phyloP scores from a whole-genome alignment of 345 rosid genomes.

The Salix viminalis region DNA sequence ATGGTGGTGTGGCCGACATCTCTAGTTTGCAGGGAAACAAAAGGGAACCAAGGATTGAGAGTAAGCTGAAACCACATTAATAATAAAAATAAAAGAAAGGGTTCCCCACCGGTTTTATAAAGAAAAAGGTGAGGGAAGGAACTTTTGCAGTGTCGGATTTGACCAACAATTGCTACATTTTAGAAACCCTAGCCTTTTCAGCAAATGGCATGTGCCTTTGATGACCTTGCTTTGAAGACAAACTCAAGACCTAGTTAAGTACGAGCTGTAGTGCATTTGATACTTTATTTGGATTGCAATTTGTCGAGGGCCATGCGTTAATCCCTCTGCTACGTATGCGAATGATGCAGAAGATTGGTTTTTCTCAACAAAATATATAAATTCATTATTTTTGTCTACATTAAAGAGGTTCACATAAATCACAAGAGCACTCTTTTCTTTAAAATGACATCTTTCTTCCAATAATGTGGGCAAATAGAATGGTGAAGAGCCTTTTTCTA shows the following conservation, averaged over 20 bases:
- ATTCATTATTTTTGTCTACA: not conserved
- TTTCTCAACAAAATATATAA: not conserved
- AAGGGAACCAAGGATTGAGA: constrained; percentile 33
- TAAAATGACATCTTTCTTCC: not conserved
- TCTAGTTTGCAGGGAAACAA: constrained; percentile 24
- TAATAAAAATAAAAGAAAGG: constrained; percentile 3
- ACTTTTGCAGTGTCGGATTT: constrained; percentile 38
- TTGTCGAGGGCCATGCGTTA: not conserved
- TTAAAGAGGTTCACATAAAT: no score
- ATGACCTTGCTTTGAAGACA: constrained; percentile 4
- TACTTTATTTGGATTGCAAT: not conserved
- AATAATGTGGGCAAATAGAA: not conserved
- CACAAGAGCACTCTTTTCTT: no score
- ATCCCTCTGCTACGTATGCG: not conserved
- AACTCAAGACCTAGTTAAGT: not conserved
- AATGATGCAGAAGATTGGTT: not conserved
- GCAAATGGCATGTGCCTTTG: constrained; percentile 31
- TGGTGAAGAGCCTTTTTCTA: not conserved
- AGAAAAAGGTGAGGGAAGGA: constrained; percentile 23
- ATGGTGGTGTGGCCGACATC: constrained; percentile 43
- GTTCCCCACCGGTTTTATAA: constrained; percentile 28
- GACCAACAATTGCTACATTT: constrained; percentile 18
- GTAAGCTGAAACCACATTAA: constrained; percentile 10
- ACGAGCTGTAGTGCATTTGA: not conserved
- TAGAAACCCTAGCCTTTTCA: constrained; percentile 30